Conservation (phyloP, 2,329 filamentous ascomycete species). For the Colletotrichum sidae region DNA sequence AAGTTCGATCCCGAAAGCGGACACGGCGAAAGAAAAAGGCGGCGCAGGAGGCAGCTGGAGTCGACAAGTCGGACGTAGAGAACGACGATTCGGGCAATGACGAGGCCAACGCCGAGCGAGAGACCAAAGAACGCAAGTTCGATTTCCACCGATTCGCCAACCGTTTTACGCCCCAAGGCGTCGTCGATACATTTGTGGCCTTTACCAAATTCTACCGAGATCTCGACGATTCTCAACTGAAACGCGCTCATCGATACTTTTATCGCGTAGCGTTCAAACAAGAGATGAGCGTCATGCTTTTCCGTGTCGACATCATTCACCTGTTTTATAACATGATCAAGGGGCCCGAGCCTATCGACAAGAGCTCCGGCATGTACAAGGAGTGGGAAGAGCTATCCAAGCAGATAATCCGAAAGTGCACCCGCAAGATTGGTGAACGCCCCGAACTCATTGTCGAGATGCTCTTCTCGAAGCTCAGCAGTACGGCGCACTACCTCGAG, state of each 20-base stretch:
- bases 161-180: constrained; percentile 85
- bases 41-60: constrained; percentile 54
- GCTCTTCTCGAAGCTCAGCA: constrained; percentile 91
- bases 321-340: constrained; percentile 93
- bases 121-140: constrained; percentile 88
- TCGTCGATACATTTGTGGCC: constrained; percentile 87
- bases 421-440: constrained; percentile 86
- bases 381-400: constrained; percentile 93
- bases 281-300: constrained; percentile 88
- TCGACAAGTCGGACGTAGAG: constrained; percentile 63
- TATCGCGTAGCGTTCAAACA: constrained; percentile 96
- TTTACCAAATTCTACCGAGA: constrained; percentile 87
- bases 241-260: constrained; percentile 92
- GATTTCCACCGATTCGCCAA: constrained; percentile 87
- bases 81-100: constrained; percentile 81
- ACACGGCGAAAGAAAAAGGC: constrained; percentile 80
- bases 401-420: constrained; percentile 84
- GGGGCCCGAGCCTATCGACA: constrained; percentile 81
- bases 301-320: constrained; percentile 89
- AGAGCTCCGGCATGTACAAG: constrained; percentile 73
- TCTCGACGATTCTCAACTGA: constrained; percentile 82
- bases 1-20: constrained; percentile 84
- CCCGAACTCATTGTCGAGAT: constrained; percentile 90
- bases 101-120: constrained; percentile 74
- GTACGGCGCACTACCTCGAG: constrained; percentile 87